Percentiles rank a stretch among this genome's conserved stretches.
Conservation (phyloP, 2,329 filamentous ascomycete species). For the Colletotrichum tropicicola region DNA sequence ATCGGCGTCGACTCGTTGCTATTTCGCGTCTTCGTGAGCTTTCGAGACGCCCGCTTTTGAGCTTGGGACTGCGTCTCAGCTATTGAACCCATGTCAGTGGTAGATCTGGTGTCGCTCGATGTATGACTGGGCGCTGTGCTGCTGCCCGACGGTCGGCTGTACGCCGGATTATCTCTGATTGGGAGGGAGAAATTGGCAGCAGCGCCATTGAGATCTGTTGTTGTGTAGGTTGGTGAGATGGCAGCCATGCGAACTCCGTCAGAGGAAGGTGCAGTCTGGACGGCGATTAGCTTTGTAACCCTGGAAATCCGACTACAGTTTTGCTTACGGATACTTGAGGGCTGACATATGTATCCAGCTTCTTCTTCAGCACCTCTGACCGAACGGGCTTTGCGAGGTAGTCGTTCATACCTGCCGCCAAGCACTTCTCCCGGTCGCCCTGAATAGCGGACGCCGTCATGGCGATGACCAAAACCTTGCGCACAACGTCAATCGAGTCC, state of each 20-base stretch:
- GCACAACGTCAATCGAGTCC: constrained; percentile 79
- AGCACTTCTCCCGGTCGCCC: constrained; percentile 91
- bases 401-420: constrained; percentile 98
- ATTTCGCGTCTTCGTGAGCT: constrained; percentile 51
- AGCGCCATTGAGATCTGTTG: constrained; percentile 30
- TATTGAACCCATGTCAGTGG: constrained; percentile 38
- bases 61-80: constrained; percentile 31
- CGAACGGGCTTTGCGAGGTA: constrained; percentile 96
- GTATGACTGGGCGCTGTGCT: constrained; percentile 36
- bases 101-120: constrained; percentile 44
- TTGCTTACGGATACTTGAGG: constrained; percentile 37
- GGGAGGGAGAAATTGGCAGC: constrained; percentile 29
- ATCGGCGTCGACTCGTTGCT: constrained; percentile 42
- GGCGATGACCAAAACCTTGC: constrained; percentile 89
- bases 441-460: constrained; percentile 97
- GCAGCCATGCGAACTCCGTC: constrained; percentile 19
- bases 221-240: constrained; percentile 33
- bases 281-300: background rate
- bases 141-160: constrained; percentile 33
- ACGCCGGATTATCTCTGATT: constrained; percentile 34
- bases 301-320: background rate
- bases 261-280: constrained; percentile 1
- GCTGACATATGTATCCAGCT: constrained; percentile 71
- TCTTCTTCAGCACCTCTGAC: constrained; percentile 84
- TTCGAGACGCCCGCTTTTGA: constrained; percentile 48